Base-by-base conservation (phyloP, 2,329 filamentous ascomycete genomes). In the Colletotrichum lini region DNA sequence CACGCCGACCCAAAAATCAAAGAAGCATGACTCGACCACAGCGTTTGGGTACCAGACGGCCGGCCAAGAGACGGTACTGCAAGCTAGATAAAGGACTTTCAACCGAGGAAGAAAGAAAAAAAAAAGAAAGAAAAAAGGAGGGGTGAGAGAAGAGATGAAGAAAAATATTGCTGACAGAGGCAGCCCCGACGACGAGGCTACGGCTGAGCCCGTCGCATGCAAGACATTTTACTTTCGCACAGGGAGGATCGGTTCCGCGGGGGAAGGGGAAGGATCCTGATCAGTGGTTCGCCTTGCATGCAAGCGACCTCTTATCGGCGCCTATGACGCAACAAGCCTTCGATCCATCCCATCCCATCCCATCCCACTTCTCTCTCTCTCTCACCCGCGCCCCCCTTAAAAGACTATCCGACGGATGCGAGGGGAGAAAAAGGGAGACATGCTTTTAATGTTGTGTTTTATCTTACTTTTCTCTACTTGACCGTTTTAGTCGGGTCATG, bases 251-350 rank as follows among this genome's bases (percentile, higher is more conserved):
- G 60, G 65, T 58, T 26, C 69, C 52, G 65, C 59, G 26, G 64
- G 38, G 64, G 42, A 65, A 65, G 40, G 65, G 30, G 30, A 66
- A 40, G 47, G 60, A 38, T 35, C 59, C 40, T 60, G 63, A 57
- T 62, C 35, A 52, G 26, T 54, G 18, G 49, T 56, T 30, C 53
- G 45, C 59, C 69, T 54, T 54, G 70, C 65, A 72, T 72, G 45
- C 58, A 64, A 66, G 54, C 70, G 66, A 70, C 54, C 30, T 68
- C 70, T 72, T 70, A 72, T 72, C 66, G 60, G 44, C 60, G 54
- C 59, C 56, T 70, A 72, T 72, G 70, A 72, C 70, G 70, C 70
- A 72, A 71, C 65, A 21, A 13, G 30, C 50, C 42, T 35, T 65
- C 57, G 50, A 68, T 44, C 58, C 63, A 69, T 67, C 65, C 68